These are phyloP conservation scores for Emergomyces pasteurianus DNA, from an alignment of 2,329 filamentous ascomycete genomes.

Conservation along the genomic window DNA sequence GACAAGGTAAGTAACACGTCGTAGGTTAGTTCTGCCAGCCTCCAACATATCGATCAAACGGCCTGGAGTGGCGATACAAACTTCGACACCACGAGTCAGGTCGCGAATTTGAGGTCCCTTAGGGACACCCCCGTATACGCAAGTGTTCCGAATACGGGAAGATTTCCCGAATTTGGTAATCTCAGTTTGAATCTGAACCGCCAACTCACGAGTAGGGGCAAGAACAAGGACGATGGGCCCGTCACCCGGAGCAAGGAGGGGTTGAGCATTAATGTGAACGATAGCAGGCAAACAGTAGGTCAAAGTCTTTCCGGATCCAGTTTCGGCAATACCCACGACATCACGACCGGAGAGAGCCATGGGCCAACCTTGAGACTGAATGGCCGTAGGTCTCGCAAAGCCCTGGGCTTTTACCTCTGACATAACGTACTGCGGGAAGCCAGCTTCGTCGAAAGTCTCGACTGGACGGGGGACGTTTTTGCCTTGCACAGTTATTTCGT, in stretches of 20 bases:
- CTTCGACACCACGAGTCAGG: slow-evolving; percentile 86
- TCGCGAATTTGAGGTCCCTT: slow-evolving; percentile 96
- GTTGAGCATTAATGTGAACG: slow-evolving; percentile 98
- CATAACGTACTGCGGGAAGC: slow-evolving; percentile 94
- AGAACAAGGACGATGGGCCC: slow-evolving; percentile 94
- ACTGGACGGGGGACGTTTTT: slow-evolving; percentile 80
- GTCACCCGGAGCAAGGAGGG: slow-evolving; percentile 85
- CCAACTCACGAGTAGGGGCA: slow-evolving; percentile 91
- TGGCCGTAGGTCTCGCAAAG: slow-evolving; percentile 84
- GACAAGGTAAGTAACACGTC: slow-evolving; percentile 93
- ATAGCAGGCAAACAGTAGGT: slow-evolving; percentile 97
- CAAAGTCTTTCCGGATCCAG: slow-evolving; percentile 96
- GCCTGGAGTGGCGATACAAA: slow-evolving; percentile 95
- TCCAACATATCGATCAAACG: slow-evolving; percentile 98
- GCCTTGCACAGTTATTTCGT: slow-evolving; percentile 75
- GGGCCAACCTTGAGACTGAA: slow-evolving; percentile 97
- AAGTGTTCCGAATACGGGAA: slow-evolving; percentile 95
- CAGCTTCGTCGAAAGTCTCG: slow-evolving; percentile 93
- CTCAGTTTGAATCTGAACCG: slow-evolving; percentile 96
- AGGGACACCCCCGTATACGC: slow-evolving; percentile 96
- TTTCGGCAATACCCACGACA: slow-evolving; percentile 98
- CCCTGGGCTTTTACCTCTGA: slow-evolving; percentile 97
- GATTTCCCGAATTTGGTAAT: slow-evolving; percentile 98
- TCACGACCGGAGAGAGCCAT: slow-evolving; percentile 98
- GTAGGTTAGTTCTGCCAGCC: slow-evolving; percentile 93